phyloP scores from a whole-genome alignment of 2,329 filamentous ascomycete genomes.

The Fusarium gaditjirri region DNA sequence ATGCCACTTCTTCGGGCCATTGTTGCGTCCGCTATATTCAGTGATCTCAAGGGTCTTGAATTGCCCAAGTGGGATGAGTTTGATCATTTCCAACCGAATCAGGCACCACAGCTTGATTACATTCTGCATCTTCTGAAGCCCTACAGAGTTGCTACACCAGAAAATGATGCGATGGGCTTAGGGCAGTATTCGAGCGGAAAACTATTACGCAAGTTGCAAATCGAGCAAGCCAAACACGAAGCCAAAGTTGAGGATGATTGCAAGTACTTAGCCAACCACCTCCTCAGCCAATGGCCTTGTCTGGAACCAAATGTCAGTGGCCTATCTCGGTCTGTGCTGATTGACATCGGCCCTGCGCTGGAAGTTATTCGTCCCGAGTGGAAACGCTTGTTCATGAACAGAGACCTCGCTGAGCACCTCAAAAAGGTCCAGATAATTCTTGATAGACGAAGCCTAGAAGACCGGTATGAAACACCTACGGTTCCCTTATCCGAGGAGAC shows the following conservation, averaged over 20 bases:
- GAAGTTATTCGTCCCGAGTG: constrained; percentile 42
- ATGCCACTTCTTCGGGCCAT: constrained; percentile 36
- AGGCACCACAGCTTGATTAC: constrained; percentile 32
- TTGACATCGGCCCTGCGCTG: constrained; percentile 39
- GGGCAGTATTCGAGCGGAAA: constrained; percentile 39
- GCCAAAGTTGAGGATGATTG: constrained; percentile 39
- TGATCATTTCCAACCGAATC: constrained; percentile 34
- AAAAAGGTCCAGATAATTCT: constrained; percentile 34
- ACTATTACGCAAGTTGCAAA: constrained; percentile 34
- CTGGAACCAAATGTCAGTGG: constrained; percentile 33
- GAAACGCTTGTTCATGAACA: constrained; percentile 39
- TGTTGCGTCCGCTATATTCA: constrained; percentile 36
- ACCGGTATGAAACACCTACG: constrained; percentile 21
- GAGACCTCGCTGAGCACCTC: constrained; percentile 34
- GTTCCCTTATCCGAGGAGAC: constrained; percentile 28
- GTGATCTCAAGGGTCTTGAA: constrained; percentile 27
- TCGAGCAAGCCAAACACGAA: constrained; percentile 33
- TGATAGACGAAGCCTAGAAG: constrained; percentile 21
- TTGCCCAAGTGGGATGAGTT: constrained; percentile 38
- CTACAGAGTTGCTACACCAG: constrained; percentile 18
- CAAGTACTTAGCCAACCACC: constrained; percentile 35
- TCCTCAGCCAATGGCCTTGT: constrained; percentile 43
- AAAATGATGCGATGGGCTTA: constrained; percentile 11
- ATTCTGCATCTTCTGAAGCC: constrained; percentile 36
- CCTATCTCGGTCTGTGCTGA: constrained; percentile 22